phyloP scores from a whole-genome alignment of 2,329 filamentous ascomycete species.

The Penicillium sp. region DNA sequence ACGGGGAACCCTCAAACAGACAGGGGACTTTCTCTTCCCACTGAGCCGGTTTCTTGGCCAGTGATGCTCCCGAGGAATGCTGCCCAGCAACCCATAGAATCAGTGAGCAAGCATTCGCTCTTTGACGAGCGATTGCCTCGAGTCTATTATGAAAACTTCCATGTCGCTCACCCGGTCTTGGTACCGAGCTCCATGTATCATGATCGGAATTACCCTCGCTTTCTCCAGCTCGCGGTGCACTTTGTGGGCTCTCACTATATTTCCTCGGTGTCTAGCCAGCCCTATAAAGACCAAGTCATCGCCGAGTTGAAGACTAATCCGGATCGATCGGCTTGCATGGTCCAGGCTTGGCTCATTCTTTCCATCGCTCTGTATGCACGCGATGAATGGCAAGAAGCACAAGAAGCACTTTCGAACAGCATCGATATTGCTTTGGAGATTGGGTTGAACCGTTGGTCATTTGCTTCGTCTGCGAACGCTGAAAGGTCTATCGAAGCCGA shows the following conservation, averaged over 20 bases:
- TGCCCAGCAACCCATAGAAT: slow-evolving; percentile 14
- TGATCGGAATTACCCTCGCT: slow-evolving; percentile 45
- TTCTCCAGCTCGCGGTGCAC: slow-evolving; percentile 53
- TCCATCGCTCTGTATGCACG: slow-evolving; percentile 39
- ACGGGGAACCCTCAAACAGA: slow-evolving; percentile 18
- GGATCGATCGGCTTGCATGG: slow-evolving; percentile 35
- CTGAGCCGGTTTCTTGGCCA: slow-evolving; percentile 23
- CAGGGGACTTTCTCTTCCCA: slow-evolving; percentile 20
- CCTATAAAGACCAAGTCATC: slow-evolving; percentile 29
- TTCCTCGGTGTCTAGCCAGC: slow-evolving; percentile 28
- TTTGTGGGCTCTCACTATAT: slow-evolving; percentile 57
- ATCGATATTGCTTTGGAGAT: slow-evolving; percentile 73
- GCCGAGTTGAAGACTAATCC: slow-evolving; percentile 26
- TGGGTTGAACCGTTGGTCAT: slow-evolving; percentile 70
- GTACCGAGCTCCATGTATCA: slow-evolving; percentile 47
- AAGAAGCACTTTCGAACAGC: slow-evolving; percentile 57
- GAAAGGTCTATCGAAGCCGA: slow-evolving; percentile 70
- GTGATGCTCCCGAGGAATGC: slow-evolving; percentile 21
- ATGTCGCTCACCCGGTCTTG: slow-evolving; percentile 56
- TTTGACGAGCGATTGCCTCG: slow-evolving; percentile 42
- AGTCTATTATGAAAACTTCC: slow-evolving; percentile 57
- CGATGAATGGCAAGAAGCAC: slow-evolving; percentile 35
- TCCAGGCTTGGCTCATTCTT: slow-evolving; percentile 41
- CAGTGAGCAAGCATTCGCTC: slow-evolving; percentile 16
- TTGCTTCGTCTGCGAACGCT: slow-evolving; percentile 38